Evolutionary conservation across 2,329 filamentous ascomycete genomes (phyloP), one percentile per base, ranked within the genome.

Genomic region (Cadophora sp.): DNA sequence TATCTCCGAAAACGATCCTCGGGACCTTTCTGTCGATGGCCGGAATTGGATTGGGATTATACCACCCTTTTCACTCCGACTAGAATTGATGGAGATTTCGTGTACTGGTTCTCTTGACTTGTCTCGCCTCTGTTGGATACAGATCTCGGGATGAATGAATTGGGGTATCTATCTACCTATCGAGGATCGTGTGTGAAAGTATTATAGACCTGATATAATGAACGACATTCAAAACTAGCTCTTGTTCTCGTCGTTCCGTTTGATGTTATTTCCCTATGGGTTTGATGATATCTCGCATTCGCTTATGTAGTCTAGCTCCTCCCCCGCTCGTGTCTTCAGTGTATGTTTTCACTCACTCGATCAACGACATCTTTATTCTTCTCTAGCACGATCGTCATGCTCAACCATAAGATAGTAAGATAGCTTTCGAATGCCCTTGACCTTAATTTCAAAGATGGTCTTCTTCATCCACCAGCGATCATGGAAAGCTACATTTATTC

Each of bases 21-120:
- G 59, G 43, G 50, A 62, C 56, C 50, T 58, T 24, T 19, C 37
- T 34, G 24, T 51, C 14, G 53, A 64, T 27, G 26, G 59, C 40
- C 62, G 26, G 51, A 19, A 40, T 5, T 56, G 31, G 31, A 55
- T 46, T 53, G 37, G 62, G 43, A 55, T 16, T 40, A 40, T 56
- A 34, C 53, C 53, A 31, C 27, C 48, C 59, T 48, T 64, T 58
- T 31, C 48, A 62, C 61, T 60, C 53, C 50, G 56, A 24, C 53
- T 55, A 48, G 40, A 55, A 53, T 59, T 26, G 37, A 34, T 37
- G 63, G 48, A 66, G 64, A n/a, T 64, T 60, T 62, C 43, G 64
- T 69, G 64, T 66, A 69, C 51, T 69, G 50, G 66, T 68, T 66
- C 51, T 68, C 34, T 63, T 55, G n/a, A 46, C 58, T 61, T 60